Evolutionary conservation across 441 rosid genomes (phyloP).

Genomic region (Pelargonium cotyledonis): DNA sequence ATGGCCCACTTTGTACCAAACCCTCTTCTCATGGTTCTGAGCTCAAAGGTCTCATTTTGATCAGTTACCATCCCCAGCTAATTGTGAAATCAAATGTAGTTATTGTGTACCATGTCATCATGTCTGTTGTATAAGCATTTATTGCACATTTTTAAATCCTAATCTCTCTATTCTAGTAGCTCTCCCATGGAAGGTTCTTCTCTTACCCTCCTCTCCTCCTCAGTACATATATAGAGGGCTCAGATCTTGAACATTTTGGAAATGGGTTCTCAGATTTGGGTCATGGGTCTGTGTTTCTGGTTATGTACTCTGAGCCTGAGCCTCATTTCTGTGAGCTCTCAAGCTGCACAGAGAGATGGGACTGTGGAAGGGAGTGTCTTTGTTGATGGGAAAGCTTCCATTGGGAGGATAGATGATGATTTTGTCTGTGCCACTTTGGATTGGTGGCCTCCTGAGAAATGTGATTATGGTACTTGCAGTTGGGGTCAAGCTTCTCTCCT

Average conservation of each 20-base stretch:
- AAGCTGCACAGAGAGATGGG: slow-evolving; percentile 16
- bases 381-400: slow-evolving; percentile 48
- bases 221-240: neutral
- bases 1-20: neutral
- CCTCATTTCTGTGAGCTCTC: slow-evolving; percentile 24
- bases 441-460: slow-evolving; percentile 99
- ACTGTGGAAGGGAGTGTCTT: slow-evolving; percentile 40
- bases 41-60: neutral
- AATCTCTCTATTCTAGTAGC: neutral
- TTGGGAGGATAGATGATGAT: slow-evolving; percentile 69
- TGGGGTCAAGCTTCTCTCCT: slow-evolving; percentile 87
- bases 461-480: slow-evolving; percentile 87
- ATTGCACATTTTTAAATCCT: neutral
- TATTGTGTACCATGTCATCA: no score
- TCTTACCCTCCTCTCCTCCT: neutral
- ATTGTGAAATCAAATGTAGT: neutral
- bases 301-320: slow-evolving; percentile 19
- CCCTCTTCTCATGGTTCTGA: neutral
- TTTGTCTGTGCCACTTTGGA: slow-evolving; percentile 89
- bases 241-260: neutral
- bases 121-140: neutral
- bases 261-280: slow-evolving; percentile 41
- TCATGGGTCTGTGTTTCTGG: slow-evolving; percentile 30
- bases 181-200: neutral
- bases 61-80: neutral